Conservation (phyloP, 164 flowering plant species). For the Brasenia schreberi region DNA sequence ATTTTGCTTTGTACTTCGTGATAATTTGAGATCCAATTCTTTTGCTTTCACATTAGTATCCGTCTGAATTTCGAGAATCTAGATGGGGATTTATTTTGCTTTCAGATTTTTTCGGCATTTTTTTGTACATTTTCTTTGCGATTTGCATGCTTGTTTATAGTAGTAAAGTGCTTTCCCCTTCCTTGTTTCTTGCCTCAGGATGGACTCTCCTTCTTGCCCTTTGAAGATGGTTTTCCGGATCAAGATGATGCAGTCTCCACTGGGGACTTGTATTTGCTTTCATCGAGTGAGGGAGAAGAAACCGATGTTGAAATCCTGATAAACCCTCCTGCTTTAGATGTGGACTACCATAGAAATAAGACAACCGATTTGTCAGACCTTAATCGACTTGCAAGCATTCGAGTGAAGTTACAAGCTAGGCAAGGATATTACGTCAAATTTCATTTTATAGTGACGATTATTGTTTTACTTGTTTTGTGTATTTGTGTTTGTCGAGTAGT, state of each 20-base stretch:
- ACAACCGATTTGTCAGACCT: constrained; percentile 27
- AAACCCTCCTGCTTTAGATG: constrained; percentile 39
- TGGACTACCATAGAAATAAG: constrained; percentile 39
- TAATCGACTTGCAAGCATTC: constrained; percentile 41
- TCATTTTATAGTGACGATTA: too few species aligned
- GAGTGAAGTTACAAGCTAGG: constrained; percentile 26
- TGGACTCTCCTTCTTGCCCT: not conserved
- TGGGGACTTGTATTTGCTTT: constrained; percentile 13
- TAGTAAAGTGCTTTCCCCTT: not conserved
- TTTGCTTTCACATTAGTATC: too few species aligned
- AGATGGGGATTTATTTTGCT: too few species aligned
- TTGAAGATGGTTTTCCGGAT: constrained; percentile 10
- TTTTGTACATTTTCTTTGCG: too few species aligned
- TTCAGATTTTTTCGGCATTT: too few species aligned
- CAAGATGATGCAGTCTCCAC: constrained; percentile 20
- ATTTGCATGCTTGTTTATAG: too few species aligned
- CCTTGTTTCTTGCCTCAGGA: not conserved
- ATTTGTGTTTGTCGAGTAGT: not conserved
- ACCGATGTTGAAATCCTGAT: constrained; percentile 55
- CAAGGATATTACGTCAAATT: constrained; percentile 2
- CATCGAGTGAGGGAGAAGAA: constrained; percentile 69
- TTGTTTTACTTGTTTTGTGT: too few species aligned
- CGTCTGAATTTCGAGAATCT: too few species aligned
- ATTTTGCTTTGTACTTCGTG: too few species aligned
- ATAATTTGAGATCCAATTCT: too few species aligned